Percentiles rank a stretch among this genome's conserved stretches.
Evolutionary conservation across 164 flowering plant genomes (phyloP).

Genomic region (Aristolochia contorta): DNA sequence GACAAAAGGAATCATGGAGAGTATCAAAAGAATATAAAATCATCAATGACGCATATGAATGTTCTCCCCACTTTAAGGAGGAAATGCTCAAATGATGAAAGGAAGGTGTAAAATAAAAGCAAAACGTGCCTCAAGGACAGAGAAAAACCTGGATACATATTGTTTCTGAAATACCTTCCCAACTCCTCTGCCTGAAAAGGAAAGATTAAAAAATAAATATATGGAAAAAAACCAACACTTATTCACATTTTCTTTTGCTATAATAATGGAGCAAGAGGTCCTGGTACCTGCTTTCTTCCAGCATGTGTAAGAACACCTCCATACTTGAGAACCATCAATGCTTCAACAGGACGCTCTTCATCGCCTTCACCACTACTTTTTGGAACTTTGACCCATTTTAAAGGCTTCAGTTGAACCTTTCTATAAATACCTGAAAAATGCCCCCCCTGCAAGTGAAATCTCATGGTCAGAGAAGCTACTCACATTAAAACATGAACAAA

Average conservation of each 20-base stretch:
- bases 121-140: not conserved
- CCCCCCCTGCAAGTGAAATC: conserved; percentile 53
- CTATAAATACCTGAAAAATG: conserved; percentile 98
- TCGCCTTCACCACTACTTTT: conserved; percentile 79
- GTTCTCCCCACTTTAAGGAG: not conserved
- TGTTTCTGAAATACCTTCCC: conserved; percentile 94
- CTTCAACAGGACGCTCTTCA: conserved; percentile 95
- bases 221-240: not conserved
- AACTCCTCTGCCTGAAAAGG: conserved; percentile 86
- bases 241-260: not conserved
- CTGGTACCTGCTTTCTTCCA: conserved; percentile 91
- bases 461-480: no score
- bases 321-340: conserved; percentile 97
- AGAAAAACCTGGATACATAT: conserved; percentile 93
- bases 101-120: not conserved
- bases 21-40: no score
- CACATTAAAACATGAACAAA: no score
- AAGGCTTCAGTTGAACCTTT: conserved; percentile 96
- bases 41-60: no score
- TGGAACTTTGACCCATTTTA: conserved; percentile 81
- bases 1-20: no score
- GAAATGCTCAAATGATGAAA: not conserved
- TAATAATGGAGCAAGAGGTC: not conserved
- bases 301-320: conserved; percentile 99
- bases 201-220: not conserved